A percentile compares a stretch with the other conserved stretches of the same genome.
These are phyloP conservation scores for Trichoderma koningii DNA, from an alignment of 2,329 filamentous ascomycete genomes.

Conservation along the genomic window DNA sequence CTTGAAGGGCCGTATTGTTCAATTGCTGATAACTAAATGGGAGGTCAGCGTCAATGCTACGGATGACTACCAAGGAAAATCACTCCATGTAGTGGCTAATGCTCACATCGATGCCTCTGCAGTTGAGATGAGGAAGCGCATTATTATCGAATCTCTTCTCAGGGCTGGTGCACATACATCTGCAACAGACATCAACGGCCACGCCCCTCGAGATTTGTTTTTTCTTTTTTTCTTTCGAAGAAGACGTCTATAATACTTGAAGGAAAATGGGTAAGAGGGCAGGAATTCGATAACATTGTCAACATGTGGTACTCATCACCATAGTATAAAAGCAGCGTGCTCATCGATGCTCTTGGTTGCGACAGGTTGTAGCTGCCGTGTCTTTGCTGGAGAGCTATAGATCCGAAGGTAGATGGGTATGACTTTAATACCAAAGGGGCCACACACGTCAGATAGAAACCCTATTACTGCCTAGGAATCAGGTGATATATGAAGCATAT, in stretches of 20 bases:
- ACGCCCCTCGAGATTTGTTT: neutral
- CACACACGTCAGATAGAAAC: too few relatives aligned
- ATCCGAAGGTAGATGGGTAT: too few relatives aligned
- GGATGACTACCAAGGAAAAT: neutral
- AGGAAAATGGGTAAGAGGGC: neutral
- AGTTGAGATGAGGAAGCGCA: fast-evolving
- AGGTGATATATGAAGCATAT: too few relatives aligned
- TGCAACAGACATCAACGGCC: neutral
- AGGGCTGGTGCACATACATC: neutral
- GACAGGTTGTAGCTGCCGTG: too few relatives aligned
- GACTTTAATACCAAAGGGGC: too few relatives aligned
- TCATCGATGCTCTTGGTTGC: too few relatives aligned
- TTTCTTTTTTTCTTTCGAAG: neutral
- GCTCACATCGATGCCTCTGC: fast-evolving
- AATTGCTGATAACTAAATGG: neutral
- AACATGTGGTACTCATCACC: too few relatives aligned
- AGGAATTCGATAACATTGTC: too few relatives aligned
- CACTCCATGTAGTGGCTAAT: neutral
- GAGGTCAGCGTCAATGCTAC: neutral
- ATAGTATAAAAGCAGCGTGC: too few relatives aligned
- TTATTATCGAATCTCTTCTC: neutral
- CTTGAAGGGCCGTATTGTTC: neutral
- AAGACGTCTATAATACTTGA: neutral
- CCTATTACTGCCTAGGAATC: too few relatives aligned
- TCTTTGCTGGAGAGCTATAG: too few relatives aligned